Percentiles rank a stretch among this genome's conserved stretches.
Conservation (phyloP, 1,284 basidiomycete genomes). For the Rhodotorula sp. region DNA sequence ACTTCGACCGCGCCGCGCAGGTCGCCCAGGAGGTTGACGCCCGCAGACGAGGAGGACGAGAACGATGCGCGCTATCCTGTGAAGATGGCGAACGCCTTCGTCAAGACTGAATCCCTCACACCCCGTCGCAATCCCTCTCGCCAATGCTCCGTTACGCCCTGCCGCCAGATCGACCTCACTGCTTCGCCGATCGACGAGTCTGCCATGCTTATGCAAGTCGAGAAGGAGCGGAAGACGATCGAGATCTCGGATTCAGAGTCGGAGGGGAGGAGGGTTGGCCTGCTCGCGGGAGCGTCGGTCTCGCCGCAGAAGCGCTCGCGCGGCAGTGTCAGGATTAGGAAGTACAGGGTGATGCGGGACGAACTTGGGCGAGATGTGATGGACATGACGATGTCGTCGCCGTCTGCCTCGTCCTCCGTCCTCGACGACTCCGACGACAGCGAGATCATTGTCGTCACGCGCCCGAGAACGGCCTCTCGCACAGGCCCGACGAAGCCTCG, state of each 20-base stretch:
- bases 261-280: background rate
- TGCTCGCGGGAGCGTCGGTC: background rate
- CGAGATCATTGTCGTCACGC: conserved; percentile 2
- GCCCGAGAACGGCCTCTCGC: background rate
- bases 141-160: background rate
- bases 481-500: background rate
- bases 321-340: background rate
- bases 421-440: conserved; percentile 1
- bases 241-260: conserved; percentile 2
- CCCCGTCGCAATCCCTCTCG: background rate
- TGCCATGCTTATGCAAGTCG: too few species aligned
- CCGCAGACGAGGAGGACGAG: background rate
- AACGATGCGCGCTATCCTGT: background rate
- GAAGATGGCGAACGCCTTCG: too few species aligned
- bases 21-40: background rate
- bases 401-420: background rate
- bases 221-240: background rate
- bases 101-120: background rate
- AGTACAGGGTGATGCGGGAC: background rate
- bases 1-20: background rate
- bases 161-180: background rate
- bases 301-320: background rate
- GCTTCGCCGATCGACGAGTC: background rate
- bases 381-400: background rate
- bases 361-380: background rate